phyloP scores from a whole-genome alignment of 75 land plant genomes.

The Selaginella tamariscina region DNA sequence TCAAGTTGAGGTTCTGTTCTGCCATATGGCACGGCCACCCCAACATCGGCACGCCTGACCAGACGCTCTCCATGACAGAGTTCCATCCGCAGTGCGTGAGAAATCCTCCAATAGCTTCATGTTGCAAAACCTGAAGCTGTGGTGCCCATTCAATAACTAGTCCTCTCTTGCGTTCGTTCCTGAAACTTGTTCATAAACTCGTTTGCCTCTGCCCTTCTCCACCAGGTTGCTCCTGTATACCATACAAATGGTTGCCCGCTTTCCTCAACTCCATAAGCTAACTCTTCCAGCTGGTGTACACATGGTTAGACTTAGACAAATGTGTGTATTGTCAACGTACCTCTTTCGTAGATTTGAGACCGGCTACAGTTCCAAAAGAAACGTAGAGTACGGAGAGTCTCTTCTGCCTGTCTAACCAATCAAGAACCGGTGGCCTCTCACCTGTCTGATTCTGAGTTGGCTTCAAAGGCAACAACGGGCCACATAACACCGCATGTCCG shows the following conservation, averaged over 20 bases:
- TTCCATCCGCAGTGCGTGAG: slow-evolving; percentile 1
- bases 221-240: slow-evolving; percentile 13
- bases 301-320: too few relatives aligned
- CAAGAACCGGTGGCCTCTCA: background rate
- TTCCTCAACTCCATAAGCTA: slow-evolving; percentile 29
- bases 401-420: slow-evolving; percentile 32
- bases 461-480: background rate
- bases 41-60: background rate
- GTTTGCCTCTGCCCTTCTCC: background rate
- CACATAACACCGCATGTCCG: background rate
- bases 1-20: background rate
- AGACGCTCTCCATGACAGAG: background rate
- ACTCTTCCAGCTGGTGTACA: slow-evolving; percentile 21
- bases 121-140: background rate
- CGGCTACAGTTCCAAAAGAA: slow-evolving; percentile 34
- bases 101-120: background rate
- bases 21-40: background rate
- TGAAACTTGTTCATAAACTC: background rate
- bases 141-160: background rate
- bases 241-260: slow-evolving; percentile 31
- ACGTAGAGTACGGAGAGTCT: slow-evolving; percentile 23
- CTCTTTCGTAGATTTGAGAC: slow-evolving; percentile 13
- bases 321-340: too few relatives aligned
- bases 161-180: background rate
- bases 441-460: background rate